Evolutionary conservation across 1,284 basidiomycete genomes (phyloP).

Genomic region (Lentinus polychrous): DNA sequence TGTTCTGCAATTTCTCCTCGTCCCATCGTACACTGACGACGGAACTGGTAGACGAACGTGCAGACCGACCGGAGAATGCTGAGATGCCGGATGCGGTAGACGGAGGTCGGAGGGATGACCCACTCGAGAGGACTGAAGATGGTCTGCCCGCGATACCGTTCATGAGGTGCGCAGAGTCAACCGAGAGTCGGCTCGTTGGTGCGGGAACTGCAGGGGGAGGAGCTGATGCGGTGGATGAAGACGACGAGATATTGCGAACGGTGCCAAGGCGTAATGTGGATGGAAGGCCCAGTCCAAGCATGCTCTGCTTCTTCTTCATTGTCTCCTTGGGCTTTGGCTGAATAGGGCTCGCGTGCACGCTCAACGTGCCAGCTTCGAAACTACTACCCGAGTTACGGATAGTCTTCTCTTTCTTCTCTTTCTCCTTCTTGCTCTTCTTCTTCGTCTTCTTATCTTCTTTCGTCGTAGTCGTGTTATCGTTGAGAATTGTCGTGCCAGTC

Average conservation of each 20-base stretch:
- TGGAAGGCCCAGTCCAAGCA: constrained; percentile 43
- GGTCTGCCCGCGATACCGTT: constrained; percentile 26
- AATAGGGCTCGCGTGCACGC: constrained; percentile 29
- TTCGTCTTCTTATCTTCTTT: constrained; percentile 20
- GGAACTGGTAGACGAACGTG: constrained; percentile 42
- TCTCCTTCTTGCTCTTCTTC: constrained; percentile 24
- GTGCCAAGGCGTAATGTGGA: constrained; percentile 38
- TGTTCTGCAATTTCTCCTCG: constrained; percentile 50
- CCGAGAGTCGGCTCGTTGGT: constrained; percentile 33
- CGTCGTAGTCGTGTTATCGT: constrained; percentile 11
- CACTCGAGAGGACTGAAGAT: constrained; percentile 42
- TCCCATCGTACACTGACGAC: constrained; percentile 55
- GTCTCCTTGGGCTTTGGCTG: constrained; percentile 6
- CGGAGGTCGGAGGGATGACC: constrained; percentile 50
- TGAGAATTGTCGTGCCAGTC: neutral
- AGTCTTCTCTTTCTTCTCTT: constrained; percentile 31
- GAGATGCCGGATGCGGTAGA: constrained; percentile 48
- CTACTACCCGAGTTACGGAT: constrained; percentile 47
- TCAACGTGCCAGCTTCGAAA: constrained; percentile 56
- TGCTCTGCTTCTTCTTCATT: constrained; percentile 45
- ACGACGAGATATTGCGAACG: constrained; percentile 34
- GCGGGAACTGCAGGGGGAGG: constrained; percentile 11
- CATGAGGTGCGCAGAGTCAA: constrained; percentile 34
- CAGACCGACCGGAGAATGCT: constrained; percentile 18
- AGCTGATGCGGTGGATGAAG: constrained; percentile 26